phyloP scores from a whole-genome alignment of 2,329 filamentous ascomycete genomes.

The Zopfia rhizophila region DNA sequence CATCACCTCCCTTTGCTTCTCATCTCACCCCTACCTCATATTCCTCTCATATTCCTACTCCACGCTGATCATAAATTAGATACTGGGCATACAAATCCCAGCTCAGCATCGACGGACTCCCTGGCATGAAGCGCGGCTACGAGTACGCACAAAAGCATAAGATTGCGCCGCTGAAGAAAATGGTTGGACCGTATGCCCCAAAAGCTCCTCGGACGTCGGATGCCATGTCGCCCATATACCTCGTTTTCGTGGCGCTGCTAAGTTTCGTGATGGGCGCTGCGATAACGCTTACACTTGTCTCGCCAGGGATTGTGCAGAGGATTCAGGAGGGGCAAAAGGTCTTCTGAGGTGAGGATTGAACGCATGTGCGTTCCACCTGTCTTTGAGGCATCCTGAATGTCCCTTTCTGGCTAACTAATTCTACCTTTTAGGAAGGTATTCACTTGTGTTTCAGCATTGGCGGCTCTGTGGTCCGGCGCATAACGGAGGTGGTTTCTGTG shows the following conservation, averaged over 20 bases:
- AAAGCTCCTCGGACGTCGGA: conserved; percentile 22
- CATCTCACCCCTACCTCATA: no score
- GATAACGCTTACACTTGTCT: conserved; percentile 34
- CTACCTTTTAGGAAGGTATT: no score
- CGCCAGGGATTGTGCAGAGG: conserved; percentile 33
- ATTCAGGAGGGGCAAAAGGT: conserved; percentile 35
- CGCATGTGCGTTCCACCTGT: no score
- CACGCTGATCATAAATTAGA: conserved; percentile 27
- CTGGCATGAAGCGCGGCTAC: conserved; percentile 54
- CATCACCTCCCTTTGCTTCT: no score
- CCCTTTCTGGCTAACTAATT: no score
- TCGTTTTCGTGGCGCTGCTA: conserved; percentile 40
- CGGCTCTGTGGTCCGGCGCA: no score
- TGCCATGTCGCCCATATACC: conserved; percentile 23
- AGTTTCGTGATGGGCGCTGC: conserved; percentile 43
- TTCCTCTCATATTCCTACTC: not conserved
- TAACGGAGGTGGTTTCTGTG: no score
- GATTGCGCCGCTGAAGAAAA: conserved; percentile 56
- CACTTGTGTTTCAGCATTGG: no score
- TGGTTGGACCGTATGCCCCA: conserved; percentile 50
- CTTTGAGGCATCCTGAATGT: no score
- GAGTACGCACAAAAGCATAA: conserved; percentile 48
- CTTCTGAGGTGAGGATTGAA: no score
- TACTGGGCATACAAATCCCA: conserved; percentile 60
- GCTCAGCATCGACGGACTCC: conserved; percentile 56